Evolutionary conservation across 2,329 filamentous ascomycete species (phyloP).

Genomic region (Chalaropsis thielavioides): DNA sequence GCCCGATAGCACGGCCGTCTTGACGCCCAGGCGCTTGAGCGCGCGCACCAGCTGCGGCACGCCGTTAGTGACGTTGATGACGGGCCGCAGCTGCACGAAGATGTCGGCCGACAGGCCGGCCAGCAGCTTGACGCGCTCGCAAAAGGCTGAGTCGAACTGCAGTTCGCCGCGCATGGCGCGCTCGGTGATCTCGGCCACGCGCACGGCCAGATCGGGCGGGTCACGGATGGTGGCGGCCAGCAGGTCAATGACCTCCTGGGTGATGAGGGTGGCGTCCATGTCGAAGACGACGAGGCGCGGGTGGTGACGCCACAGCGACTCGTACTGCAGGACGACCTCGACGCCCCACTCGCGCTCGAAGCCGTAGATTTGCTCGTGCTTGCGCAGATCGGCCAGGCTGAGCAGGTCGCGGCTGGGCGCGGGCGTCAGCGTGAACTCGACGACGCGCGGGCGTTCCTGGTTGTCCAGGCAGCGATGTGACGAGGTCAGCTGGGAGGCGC

Average conservation of each 20-base stretch:
- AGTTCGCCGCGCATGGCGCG: slow-evolving; percentile 93
- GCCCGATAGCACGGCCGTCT: slow-evolving; percentile 80
- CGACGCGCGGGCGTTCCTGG: slow-evolving; percentile 44
- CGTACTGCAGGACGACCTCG: slow-evolving; percentile 62
- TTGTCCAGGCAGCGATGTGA: slow-evolving; percentile 52
- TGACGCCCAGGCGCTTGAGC: slow-evolving; percentile 65
- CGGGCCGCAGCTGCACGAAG: slow-evolving; percentile 59
- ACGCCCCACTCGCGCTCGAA: slow-evolving; percentile 86
- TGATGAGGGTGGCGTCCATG: slow-evolving; percentile 96
- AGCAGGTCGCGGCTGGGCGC: slow-evolving; percentile 48
- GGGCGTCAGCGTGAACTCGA: slow-evolving; percentile 50
- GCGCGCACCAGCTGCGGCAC: slow-evolving; percentile 59
- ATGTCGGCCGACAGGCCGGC: slow-evolving; percentile 66
- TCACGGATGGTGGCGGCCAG: slow-evolving; percentile 65
- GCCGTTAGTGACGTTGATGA: slow-evolving; percentile 70
- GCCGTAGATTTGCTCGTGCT: slow-evolving; percentile 66
- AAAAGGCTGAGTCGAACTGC: slow-evolving; percentile 75
- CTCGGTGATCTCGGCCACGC: slow-evolving; percentile 78
- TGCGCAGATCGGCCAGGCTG: slow-evolving; percentile 53
- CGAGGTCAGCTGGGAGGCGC: slow-evolving; percentile 39
- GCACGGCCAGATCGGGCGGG: slow-evolving; percentile 55
- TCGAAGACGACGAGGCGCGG: slow-evolving; percentile 89
- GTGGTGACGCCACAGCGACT: slow-evolving; percentile 60
- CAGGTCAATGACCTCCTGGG: slow-evolving; percentile 94
- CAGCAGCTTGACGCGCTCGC: slow-evolving; percentile 65